Base-by-base conservation (phyloP, 2,329 filamentous ascomycete species). In the Xylariaceae sp. region DNA sequence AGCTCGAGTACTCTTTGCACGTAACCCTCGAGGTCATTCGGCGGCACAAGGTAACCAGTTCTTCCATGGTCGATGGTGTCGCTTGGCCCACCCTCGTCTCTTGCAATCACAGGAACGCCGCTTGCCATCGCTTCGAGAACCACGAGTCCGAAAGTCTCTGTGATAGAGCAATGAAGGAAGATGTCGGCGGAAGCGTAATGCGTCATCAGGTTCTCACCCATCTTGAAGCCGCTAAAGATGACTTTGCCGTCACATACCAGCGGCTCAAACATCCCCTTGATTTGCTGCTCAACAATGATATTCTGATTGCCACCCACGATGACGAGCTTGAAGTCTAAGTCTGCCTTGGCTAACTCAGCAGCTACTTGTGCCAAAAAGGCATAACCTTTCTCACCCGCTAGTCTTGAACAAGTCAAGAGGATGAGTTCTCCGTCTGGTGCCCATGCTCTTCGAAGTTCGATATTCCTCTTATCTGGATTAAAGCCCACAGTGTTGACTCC, bases 91-190 rank as follows among this genome's bases (percentile, higher is more conserved):
- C 87, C 87, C 67, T 88, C 85, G 65, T 90, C 86, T 41, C 88
- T 80, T 2, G 87, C 87, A 49, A 90, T 78, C 21, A 90, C 87
- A 0, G 87, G 87, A 2, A 91, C 79, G 2, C 87, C 86, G 61
- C 86, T 88, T 0, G 87, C 87, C 87, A 90, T 89, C 3, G 85
- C 84, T 71, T 90, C 87, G 2, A 90, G 75, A 1, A 90, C 87
- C 0, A 90, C 87, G 8, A 90, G 76, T 0, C 87, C 87, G 70
- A 90, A 90, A 0, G 87, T 90, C 71, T 90, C 87, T 0, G 87
- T 90, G 55, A 90, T 77, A 19, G 85, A 90, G 73, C 86, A 89
- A 73, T 90, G 87, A 12, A 90, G 73, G 67, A 90, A 90, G n/a
- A 90, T 64, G 67, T 90, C 87, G 0, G 83, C 87, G 3, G 83